Conservation (phyloP, 2,329 filamentous ascomycete species). For the Xylaria sp. region DNA sequence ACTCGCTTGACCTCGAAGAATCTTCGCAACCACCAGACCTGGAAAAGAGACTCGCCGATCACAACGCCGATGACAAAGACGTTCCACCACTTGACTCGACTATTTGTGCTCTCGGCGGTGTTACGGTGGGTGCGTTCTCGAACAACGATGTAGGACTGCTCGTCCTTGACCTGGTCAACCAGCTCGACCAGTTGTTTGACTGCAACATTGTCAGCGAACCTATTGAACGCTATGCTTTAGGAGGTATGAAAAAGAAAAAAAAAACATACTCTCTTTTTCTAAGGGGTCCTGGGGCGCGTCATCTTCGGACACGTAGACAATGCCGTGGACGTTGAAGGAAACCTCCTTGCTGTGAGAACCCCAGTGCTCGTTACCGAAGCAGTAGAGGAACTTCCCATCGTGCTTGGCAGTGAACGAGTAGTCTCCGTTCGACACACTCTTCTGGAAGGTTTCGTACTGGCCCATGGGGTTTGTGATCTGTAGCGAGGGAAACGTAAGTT, state of each 20-base stretch:
- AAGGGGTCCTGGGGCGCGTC: slow-evolving; percentile 85
- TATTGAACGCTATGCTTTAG: not conserved
- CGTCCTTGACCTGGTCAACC: slow-evolving; percentile 91
- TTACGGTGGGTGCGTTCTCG: slow-evolving; percentile 96
- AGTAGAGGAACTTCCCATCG: slow-evolving; percentile 93
- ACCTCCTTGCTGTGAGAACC: slow-evolving; percentile 96
- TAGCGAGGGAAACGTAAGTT: slow-evolving; percentile 17
- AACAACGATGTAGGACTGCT: slow-evolving; percentile 95
- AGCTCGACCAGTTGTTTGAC: slow-evolving; percentile 84
- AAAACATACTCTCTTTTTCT: slow-evolving; percentile 76
- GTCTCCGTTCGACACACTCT: slow-evolving; percentile 84
- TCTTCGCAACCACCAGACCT: slow-evolving; percentile 98
- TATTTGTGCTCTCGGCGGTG: slow-evolving; percentile 97
- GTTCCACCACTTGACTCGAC: slow-evolving; percentile 99
- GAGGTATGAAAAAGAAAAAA: not conserved
- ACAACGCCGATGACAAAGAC: slow-evolving; percentile 91
- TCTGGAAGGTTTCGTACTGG: slow-evolving; percentile 78
- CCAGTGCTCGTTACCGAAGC: slow-evolving; percentile 99
- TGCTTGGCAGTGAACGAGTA: slow-evolving; percentile 83
- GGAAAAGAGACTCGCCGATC: slow-evolving; percentile 90
- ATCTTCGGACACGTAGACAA: slow-evolving; percentile 92
- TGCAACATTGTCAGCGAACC: slow-evolving; percentile 39
- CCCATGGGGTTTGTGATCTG: slow-evolving; percentile 78
- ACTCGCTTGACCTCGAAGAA: slow-evolving; percentile 89
- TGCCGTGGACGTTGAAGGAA: slow-evolving; percentile 98